Evolutionary conservation across 2,329 filamentous ascomycete genomes (phyloP), one percentile per base, ranked within the genome.

Genomic region (Alternaria hordeiaustralica): DNA sequence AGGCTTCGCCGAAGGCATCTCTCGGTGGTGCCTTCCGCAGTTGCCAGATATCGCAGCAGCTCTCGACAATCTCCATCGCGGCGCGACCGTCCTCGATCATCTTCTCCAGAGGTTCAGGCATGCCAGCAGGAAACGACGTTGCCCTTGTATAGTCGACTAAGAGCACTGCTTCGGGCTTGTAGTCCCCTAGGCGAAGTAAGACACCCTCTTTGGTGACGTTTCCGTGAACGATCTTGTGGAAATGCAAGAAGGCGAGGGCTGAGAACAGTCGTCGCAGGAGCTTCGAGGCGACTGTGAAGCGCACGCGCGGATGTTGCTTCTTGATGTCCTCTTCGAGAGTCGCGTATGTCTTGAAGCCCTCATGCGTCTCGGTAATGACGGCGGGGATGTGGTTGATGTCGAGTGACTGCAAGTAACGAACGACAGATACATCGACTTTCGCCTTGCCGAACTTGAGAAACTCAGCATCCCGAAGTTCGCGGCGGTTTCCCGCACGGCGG

Each of bases 11-110:
- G 2, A 11, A 26, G 3, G 61, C 54, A 20, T 66, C 57, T 12
- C 55, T 54, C 2, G 55, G 51, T 6, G 64, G 60, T 11, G 55
- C 63, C 21, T 68, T 65, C 15, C 68, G 68, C 9, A 72, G 36
- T 3, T 55, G 54, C 70, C 67, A 72, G 15, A 72, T 60, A 44
- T 70, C 63, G 30, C 68, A 67, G 55, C 67, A 72, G n/a, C 58
- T 53, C 28, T 65, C 67, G 10, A 70, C 54, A 8, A 72, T 21
- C n/a, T 64, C 55, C 64, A 72, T 67, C 5, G 43, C 59, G 13
- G 58, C 36, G 13, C 46, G 43, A 2, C 55, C 55, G 15, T 72
- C 70, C 8, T 55, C 44, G 2, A 61, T 28, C 55, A 72, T 66
- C 4, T 58, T 51, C 10, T 65, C 55, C 3, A 57, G 13, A 4